Percentiles rank a stretch among this genome's conserved stretches.
These are phyloP conservation scores for Amauroascus verrucosus DNA, from an alignment of 2,329 filamentous ascomycete genomes.

Conservation along the genomic window DNA sequence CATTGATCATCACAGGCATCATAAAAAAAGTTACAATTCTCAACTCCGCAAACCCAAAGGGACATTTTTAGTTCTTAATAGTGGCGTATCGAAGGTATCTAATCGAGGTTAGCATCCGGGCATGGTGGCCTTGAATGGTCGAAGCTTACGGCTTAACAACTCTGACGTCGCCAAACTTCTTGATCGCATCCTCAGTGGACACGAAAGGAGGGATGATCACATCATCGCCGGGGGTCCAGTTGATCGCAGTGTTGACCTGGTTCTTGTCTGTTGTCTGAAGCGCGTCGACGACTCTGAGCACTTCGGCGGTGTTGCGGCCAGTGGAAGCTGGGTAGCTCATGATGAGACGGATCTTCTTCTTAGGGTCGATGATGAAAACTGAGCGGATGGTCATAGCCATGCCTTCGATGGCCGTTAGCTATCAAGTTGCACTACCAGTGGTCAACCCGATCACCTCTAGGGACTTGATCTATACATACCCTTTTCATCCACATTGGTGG, in stretches of 20 bases:
- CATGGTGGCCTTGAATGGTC: background rate
- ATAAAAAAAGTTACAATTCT: background rate
- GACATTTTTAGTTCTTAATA: slow-evolving; percentile 23
- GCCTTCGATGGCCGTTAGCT: slow-evolving; percentile 15
- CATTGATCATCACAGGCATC: background rate
- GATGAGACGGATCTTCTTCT: slow-evolving; percentile 85
- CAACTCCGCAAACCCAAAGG: background rate
- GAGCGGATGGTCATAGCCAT: slow-evolving; percentile 90
- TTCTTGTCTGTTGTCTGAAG: slow-evolving; percentile 79
- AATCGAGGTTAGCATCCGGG: background rate
- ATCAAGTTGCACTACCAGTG: background rate
- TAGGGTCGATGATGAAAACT: slow-evolving; percentile 89
- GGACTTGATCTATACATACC: slow-evolving; percentile 33
- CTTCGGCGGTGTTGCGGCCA: slow-evolving; percentile 70
- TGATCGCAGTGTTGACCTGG: slow-evolving; percentile 77
- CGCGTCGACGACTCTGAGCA: slow-evolving; percentile 67
- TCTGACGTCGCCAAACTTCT: slow-evolving; percentile 67
- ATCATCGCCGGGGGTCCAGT: slow-evolving; percentile 81
- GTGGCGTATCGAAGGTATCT: slow-evolving; percentile 32
- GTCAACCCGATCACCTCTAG: background rate
- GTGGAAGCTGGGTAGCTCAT: slow-evolving; percentile 88
- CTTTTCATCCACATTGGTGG: slow-evolving; percentile 70
- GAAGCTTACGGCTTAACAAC: slow-evolving; percentile 47
- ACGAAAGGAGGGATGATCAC: slow-evolving; percentile 82
- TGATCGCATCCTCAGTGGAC: slow-evolving; percentile 73